Base-by-base conservation (phyloP, 2,329 filamentous ascomycete genomes). In the Rosellinia necatrix region DNA sequence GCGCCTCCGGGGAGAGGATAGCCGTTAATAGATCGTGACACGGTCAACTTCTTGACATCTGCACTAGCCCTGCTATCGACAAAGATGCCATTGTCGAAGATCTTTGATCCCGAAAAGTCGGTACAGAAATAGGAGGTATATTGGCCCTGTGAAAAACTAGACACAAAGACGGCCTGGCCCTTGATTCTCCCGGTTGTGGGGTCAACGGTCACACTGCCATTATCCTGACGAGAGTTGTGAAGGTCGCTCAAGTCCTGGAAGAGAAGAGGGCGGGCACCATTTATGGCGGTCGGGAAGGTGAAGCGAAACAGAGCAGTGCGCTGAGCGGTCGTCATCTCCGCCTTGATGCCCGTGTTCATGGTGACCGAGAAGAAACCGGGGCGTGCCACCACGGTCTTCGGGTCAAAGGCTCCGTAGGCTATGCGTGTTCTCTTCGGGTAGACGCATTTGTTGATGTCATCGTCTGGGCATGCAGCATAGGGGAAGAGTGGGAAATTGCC, bases 401-500 rank as follows among this genome's bases (percentile, higher is more conserved):
- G 75, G 24, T 76, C 66, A 63, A 85, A 85, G 1, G 64, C 60
- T 2, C 78, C 78, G 54, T 73, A 75, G 1, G 58, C 62, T 46
- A 43, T 74, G 59, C 66, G 77, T 61, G 66, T 62, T 56, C 71
- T 73, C 63, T 83, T 83, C 9, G 81, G 79, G 65, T 83, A 90
- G 10, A 74, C 75, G 69, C 88, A 90, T 6, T 76, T 75, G 64
- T 89, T 76, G 50, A 91, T 71, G 34, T 85, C 80, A 58, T 88
- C 82, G 12, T 75, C 78, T 0, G 80, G 76, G 60, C 88, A 91
- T 35, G 77, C 76, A 3, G 81, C 73, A 59, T 89, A 87, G 0
- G 87, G 79, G 60, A 91, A 91, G 1, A 91, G 74, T 0, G 89
- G 85, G 49, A 91, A 91, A 66, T 90, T 90, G 12, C 88, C 89